Conservation (phyloP, 2,329 filamentous ascomycete species). For the Epichloe typhina region DNA sequence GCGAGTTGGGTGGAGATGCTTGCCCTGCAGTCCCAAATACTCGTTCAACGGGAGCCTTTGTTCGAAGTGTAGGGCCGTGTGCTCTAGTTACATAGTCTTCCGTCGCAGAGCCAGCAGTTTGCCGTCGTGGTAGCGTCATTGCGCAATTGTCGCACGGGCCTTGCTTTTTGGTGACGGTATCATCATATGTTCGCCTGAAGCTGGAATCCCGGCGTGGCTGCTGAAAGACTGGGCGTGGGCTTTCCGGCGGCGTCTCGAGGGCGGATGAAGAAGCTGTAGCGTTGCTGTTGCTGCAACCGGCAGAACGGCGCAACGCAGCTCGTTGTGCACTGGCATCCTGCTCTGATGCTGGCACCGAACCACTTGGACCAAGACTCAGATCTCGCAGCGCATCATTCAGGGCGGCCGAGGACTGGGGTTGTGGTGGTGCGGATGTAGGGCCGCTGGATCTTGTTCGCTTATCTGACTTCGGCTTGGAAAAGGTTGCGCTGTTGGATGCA, state of each 20-base stretch:
- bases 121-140: conserved; percentile 42
- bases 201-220: conserved; percentile 40
- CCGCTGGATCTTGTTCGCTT: conserved; percentile 28
- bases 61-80: conserved; percentile 44
- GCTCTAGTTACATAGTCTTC: conserved; percentile 22
- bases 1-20: conserved; percentile 38
- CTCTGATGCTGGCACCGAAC: conserved; percentile 30
- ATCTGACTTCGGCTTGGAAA: conserved; percentile 12
- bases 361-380: conserved; percentile 31
- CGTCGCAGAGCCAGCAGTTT: conserved; percentile 14
- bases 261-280: conserved; percentile 24
- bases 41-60: conserved; percentile 45
- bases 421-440: conserved; percentile 21
- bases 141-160: conserved; percentile 57
- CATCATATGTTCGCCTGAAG: conserved; percentile 51
- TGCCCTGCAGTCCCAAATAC: conserved; percentile 37
- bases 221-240: conserved; percentile 31
- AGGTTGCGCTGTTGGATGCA: neutral
- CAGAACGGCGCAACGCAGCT: conserved; percentile 28
- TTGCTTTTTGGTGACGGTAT: conserved; percentile 49
- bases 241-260: conserved; percentile 45
- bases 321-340: conserved; percentile 31
- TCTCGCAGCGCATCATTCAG: conserved; percentile 35
- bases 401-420: conserved; percentile 20
- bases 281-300: conserved; percentile 10